Evolutionary conservation across 345 rosid species (phyloP).

Genomic region (Viola odorata): DNA sequence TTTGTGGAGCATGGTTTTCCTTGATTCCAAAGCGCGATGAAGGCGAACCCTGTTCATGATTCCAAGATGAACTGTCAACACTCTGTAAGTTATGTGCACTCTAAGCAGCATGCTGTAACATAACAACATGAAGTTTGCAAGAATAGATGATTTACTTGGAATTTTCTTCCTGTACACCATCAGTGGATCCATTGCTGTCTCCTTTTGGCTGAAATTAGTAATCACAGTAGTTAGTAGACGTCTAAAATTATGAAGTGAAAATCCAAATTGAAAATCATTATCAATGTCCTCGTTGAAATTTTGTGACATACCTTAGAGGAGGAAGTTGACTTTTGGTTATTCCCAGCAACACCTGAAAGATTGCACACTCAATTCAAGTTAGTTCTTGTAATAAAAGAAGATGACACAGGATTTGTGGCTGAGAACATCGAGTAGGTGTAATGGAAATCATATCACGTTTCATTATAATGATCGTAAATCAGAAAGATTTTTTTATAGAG

Average conservation of each 20-base stretch:
- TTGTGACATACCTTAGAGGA: constrained; percentile 46
- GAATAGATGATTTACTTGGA: constrained; percentile 53
- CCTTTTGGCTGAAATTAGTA: constrained; percentile 30
- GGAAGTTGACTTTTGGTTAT: constrained; percentile 36
- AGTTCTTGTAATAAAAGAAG: not conserved
- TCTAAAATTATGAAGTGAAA: constrained; percentile 11
- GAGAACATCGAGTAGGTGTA: not conserved
- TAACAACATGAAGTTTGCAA: constrained; percentile 1
- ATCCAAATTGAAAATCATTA: constrained; percentile 3
- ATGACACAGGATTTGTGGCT: not conserved
- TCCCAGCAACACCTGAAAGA: constrained; percentile 37
- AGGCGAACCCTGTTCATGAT: constrained; percentile 65
- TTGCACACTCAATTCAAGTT: constrained; percentile 7
- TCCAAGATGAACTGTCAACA: constrained; percentile 21
- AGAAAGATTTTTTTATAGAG: too few species aligned
- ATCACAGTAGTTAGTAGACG: constrained; percentile 5
- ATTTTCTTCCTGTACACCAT: constrained; percentile 54
- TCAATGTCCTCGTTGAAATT: not conserved
- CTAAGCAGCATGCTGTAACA: constrained; percentile 3
- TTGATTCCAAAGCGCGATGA: constrained; percentile 73
- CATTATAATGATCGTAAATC: too few species aligned
- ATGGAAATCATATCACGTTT: too few species aligned
- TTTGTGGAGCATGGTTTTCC: constrained; percentile 73
- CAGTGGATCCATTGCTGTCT: constrained; percentile 39
- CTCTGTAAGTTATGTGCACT: constrained; percentile 7